Base-by-base conservation (phyloP, 1,284 basidiomycete species). In the Somion occarium region DNA sequence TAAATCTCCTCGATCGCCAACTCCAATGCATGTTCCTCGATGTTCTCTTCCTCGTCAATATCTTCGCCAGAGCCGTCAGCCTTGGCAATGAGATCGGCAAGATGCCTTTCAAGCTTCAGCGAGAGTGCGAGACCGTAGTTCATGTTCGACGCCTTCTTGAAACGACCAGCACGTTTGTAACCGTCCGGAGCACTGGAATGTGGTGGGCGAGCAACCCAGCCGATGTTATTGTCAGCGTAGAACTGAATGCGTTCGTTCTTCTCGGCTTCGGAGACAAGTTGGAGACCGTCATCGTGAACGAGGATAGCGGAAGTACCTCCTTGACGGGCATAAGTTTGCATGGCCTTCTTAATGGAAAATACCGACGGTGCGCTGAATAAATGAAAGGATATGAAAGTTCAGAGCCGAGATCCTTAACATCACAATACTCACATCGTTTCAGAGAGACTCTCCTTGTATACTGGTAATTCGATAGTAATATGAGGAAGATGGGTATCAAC, bases 361-460 rank as follows among this genome's bases (percentile, higher is more conserved):
- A 93, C 82, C 1, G 91, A 92, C 1, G 88, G 90, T 3, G 79
- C 64, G 50, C 85, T 86, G 30, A 34, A 34, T 34, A 7, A 34
- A 34, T n/a, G n/a, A 46, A 4, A 34, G 13, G 86, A 79, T 58
- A 83, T 81, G 63, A 84, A 70, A 64, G 93, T 93, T 54, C 77
- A 80, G 0, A 91, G 92, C 7, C 80, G 90, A 93, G 73, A 93
- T 93, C 67, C 92, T 92, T 13, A 83, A 88, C 48, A 81, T 75
- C 9, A 19, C 15, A 15, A 38, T 38, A 73, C 83, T 61, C 62
- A 86, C 85, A 88, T 83, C 0, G 84, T 85, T 51, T 79, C 75
- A 39, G 79, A 76, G 27, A 83, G 65, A 54, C 80, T 84, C 68
- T 88, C 88, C 68, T 89, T 90, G 72, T 90, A 91, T 4, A 91